phyloP scores from a whole-genome alignment of 441 rosid genomes.

The Metrosideros polymorpha region DNA sequence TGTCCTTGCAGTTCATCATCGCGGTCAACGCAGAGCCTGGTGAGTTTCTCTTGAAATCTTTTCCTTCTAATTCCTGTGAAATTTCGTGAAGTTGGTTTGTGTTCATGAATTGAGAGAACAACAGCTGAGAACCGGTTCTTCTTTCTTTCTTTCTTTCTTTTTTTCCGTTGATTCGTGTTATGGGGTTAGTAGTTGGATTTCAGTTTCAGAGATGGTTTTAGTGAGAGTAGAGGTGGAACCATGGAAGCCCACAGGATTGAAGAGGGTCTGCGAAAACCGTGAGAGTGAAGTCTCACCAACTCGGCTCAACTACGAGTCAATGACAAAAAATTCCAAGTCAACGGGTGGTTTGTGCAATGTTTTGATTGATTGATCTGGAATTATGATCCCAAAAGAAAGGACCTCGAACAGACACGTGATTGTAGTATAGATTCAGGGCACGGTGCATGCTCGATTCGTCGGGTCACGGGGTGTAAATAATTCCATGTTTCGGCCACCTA shows the following conservation, averaged over 20 bases:
- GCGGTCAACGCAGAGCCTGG: background rate
- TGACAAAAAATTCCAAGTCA: background rate
- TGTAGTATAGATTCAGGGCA: background rate
- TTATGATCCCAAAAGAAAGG: background rate
- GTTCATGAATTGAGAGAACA: background rate
- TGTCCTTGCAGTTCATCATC: slow-evolving; percentile 4
- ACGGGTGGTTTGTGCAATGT: background rate
- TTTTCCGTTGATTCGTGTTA: background rate
- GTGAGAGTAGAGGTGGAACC: background rate
- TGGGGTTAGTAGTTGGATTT: background rate
- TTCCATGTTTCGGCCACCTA: background rate
- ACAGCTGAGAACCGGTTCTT: background rate
- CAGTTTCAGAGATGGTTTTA: background rate
- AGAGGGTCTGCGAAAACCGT: background rate
- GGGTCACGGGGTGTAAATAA: background rate
- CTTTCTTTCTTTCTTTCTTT: background rate
- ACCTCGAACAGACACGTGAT: background rate
- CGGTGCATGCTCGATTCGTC: background rate
- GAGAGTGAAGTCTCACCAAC: background rate
- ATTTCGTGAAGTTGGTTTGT: background rate
- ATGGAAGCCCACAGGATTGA: background rate
- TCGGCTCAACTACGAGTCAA: background rate
- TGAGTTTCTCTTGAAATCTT: background rate
- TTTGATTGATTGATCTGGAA: background rate
- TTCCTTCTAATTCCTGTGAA: background rate